A percentile compares a stretch with the other conserved stretches of the same genome.
Evolutionary conservation across 176 grass and related monocot genomes (phyloP).

Genomic region (Hordeum marinum): DNA sequence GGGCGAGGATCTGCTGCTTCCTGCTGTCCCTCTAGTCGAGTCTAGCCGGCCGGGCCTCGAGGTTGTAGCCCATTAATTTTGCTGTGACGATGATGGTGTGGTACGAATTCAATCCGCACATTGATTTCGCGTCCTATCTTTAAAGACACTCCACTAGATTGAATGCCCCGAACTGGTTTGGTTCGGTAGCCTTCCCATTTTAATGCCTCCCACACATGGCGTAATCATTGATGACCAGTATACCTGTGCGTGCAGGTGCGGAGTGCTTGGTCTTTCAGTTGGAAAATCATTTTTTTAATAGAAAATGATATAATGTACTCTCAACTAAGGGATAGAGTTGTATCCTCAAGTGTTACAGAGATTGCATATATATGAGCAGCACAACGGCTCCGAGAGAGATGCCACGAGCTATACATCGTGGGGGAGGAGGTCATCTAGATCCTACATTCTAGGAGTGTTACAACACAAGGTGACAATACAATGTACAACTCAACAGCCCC

Average conservation of each 20-base stretch:
- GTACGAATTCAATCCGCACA: neutral
- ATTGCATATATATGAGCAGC: no score
- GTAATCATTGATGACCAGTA: neutral
- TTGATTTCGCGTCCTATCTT: slow-evolving; percentile 28
- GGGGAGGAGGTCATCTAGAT: no score
- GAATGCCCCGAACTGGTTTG: slow-evolving; percentile 15
- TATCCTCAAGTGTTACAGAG: no score
- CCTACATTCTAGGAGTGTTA: no score
- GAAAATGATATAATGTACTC: no score
- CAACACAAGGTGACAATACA: no score
- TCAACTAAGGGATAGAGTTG: no score
- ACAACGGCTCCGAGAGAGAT: no score
- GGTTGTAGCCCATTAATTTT: neutral
- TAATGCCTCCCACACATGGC: neutral
- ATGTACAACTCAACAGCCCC: no score
- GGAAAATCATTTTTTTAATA: no score
- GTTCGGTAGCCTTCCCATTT: neutral
- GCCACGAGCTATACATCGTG: no score
- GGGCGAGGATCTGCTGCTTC: neutral
- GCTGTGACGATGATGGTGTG: neutral
- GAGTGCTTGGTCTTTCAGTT: no score
- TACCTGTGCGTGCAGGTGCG: neutral
- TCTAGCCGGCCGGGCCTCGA: neutral
- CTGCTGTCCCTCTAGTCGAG: neutral
- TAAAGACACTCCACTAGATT: slow-evolving; percentile 17